Evolutionary conservation across 1,284 basidiomycete genomes (phyloP), one percentile per base, ranked within the genome.

Genomic region (Papiliotrema nemorosa): DNA sequence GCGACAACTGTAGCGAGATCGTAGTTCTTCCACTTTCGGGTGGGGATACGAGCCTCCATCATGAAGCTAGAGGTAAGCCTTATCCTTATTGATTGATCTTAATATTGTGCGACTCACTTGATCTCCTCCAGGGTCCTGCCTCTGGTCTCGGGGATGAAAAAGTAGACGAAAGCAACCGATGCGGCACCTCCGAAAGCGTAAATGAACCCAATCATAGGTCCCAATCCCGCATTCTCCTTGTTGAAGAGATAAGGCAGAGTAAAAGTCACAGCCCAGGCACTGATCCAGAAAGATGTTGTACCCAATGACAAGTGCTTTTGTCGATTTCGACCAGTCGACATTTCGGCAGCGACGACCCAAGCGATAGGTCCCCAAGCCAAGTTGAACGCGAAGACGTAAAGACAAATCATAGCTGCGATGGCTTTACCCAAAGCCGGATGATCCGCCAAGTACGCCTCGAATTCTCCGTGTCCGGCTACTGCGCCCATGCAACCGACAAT

Each of bases 311-410:
- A 72, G 60, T 76, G 72, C 63, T 76, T 78, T 53, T 73, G 74
- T 49, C 74, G 64, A 60, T 76, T 76, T 57, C 69, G 63, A 27
- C 76, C 75, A 12, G 68, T 64, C 0, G 70, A 69, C 45, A 76
- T 61, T 54, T 75, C 74, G 27, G 68, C 66, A 4, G 74, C 73
- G 29, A 66, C 58, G 36, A 61, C 59, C 74, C 73, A 76, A 9
- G 74, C 73, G 7, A 78, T 58, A 7, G 76, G 76, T 24, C 76
- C 77, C 76, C 76, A 78, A 4, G 74, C 72, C 39, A 74, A 47
- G 63, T 77, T 77, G 69, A 76, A 76, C 20, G 67, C 70, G 58
- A 75, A 75, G 36, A 73, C 55, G 58, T 73, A 77, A 47, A 77
- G 67, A 61, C 73, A 74, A 58, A 76, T 75, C 72, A 77, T 76